phyloP scores from a whole-genome alignment of 805 yeast genomes.

The Monosporozyma aerobia region DNA sequence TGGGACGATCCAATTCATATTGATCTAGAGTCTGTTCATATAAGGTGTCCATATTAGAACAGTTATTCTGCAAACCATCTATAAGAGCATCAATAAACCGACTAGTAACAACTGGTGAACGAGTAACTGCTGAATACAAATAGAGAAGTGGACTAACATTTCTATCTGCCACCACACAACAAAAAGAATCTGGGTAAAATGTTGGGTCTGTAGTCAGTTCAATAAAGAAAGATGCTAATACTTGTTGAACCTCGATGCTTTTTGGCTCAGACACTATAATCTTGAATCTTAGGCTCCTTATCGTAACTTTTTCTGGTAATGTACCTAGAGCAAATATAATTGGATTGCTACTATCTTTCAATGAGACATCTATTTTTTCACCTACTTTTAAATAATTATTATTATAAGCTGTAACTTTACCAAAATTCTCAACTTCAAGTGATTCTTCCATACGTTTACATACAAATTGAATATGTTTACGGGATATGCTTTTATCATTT shows the following conservation, averaged over 20 bases:
- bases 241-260: not conserved
- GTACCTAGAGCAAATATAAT: not conserved
- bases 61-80: not conserved
- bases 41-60: not conserved
- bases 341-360: not conserved
- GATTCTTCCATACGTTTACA: constrained; percentile 10
- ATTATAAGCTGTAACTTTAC: constrained; percentile 22
- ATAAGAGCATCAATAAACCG: not conserved
- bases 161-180: not conserved
- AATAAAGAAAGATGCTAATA: not conserved
- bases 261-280: not conserved
- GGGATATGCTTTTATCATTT: constrained; percentile 28
- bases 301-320: not conserved
- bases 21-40: not conserved
- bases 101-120: not conserved
- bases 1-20: too few relatives aligned
- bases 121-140: not conserved
- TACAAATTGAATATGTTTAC: constrained; percentile 19
- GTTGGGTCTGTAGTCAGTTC: not conserved
- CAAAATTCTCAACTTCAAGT: constrained; percentile 13
- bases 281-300: not conserved
- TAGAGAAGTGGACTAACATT: not conserved
- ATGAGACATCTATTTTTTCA: constrained; percentile 8
- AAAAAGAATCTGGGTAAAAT: not conserved
- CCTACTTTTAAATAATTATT: constrained; percentile 13